Base-by-base conservation (phyloP, 257 asterid genomes). In the Coffea canephora region DNA sequence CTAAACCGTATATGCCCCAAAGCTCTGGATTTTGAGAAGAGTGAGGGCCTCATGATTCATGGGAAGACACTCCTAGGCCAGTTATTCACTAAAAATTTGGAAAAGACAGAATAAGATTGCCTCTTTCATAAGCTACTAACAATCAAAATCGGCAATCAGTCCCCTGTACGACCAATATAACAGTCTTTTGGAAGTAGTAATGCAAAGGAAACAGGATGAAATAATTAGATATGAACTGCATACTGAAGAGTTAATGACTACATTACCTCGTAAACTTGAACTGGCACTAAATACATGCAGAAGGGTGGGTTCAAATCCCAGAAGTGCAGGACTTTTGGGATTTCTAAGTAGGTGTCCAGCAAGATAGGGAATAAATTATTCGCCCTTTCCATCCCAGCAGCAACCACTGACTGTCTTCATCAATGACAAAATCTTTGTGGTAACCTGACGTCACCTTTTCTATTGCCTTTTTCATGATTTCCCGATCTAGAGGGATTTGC, bases 341-440 rank as follows among this genome's bases (percentile, higher is more conserved):
- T 31, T 67, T 48, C 74, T 77, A 77, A 66, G 54, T 31, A 55
- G 83, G 80, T 41, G 25, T 59, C 84, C 84, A 81, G 52, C 84
- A 76, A 43, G 81, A 81, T 36, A 81, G 57, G 23, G 81, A 80
- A 50, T 76, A 75, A 31, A 76, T 81, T 50, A 61, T 77, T 71
- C 84, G 74, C 21, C 84, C 84, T 46, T 81, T 81, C 84, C 84
- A 81, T 59, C 84, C 84, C 21, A 75, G 55, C 66, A 81, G 62
- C 77, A 81, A 21, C 84, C 84, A 81, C 52, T 76, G 65, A 48
- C 50, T 57, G 45, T 81, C 84, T 73, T 81, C 81, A 71, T 75
- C 84, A 19, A 81, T 77, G 2, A 81, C 64, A 23, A 81, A 81
- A 71, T 81, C 84, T 69, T 75, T 81, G 72, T 81, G 84, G 74